Evolutionary conservation across 352 stramenopile genomes (phyloP).

Genomic region (Plasmopara viticola): DNA sequence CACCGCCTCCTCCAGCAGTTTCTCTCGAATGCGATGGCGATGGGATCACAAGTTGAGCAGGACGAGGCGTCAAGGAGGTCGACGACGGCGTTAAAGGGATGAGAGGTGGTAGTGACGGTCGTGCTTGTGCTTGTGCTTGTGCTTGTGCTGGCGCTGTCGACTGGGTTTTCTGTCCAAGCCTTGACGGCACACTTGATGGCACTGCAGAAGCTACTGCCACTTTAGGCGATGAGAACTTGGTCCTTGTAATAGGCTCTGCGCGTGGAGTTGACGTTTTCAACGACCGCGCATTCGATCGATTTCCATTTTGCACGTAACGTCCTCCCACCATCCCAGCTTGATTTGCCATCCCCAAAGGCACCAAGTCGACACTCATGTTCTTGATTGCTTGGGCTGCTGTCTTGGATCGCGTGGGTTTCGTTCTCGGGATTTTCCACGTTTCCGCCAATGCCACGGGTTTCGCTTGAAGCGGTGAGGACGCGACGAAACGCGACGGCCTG

Average conservation of each 20-base stretch:
- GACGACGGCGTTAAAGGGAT: neutral
- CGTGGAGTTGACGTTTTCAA: conserved; percentile 10
- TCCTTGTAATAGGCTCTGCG: conserved; percentile 13
- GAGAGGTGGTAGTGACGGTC: conserved; percentile 9
- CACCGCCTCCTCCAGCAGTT: neutral
- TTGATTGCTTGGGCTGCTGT: conserved; percentile 35
- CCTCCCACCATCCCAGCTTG: conserved; percentile 35
- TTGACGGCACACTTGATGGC: conserved; percentile 4
- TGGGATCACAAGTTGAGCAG: conserved; percentile 5
- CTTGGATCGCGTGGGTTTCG: conserved; percentile 9
- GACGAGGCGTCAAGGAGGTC: neutral
- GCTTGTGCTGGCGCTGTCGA: neutral
- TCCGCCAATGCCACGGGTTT: neutral
- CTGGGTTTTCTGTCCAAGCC: conserved; percentile 3
- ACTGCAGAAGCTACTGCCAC: neutral
- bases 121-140: conserved; percentile 2
- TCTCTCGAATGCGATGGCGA: conserved; percentile 7
- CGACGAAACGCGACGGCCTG: conserved; percentile 10
- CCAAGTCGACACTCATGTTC: conserved; percentile 37
- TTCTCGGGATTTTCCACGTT: conserved; percentile 16
- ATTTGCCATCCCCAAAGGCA: conserved; percentile 36
- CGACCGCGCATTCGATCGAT: conserved; percentile 25
- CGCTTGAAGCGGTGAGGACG: conserved; percentile 11
- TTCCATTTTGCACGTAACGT: conserved; percentile 66
- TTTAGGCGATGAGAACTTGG: conserved; percentile 10